Percentiles rank a stretch among this genome's conserved stretches.
These are phyloP conservation scores for Rugosomyces carneus DNA, from an alignment of 1,284 basidiomycete species.

Conservation along the genomic window DNA sequence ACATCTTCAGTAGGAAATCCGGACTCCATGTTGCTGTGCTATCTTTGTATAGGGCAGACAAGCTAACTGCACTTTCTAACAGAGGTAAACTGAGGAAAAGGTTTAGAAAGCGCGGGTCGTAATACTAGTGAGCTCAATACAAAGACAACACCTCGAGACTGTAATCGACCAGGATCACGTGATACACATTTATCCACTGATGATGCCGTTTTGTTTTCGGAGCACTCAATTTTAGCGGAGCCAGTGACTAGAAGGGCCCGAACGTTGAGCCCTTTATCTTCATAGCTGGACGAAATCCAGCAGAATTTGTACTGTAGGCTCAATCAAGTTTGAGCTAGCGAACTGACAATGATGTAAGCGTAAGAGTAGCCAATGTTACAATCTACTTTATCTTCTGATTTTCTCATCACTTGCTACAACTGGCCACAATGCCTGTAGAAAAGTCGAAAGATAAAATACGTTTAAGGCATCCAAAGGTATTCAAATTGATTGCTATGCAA, in stretches of 20 bases:
- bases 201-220: too few species aligned
- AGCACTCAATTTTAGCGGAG: too few species aligned
- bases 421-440: conserved; percentile 43
- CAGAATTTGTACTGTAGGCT: too few species aligned
- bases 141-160: background rate
- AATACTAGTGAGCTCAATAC: background rate
- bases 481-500: background rate
- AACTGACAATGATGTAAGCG: background rate
- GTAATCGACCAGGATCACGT: conserved; percentile 8
- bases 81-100: background rate
- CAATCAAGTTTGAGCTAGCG: too few species aligned
- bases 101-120: background rate
- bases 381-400: background rate
- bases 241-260: too few species aligned
- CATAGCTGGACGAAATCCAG: too few species aligned
- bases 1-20: conserved; percentile 35
- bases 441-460: conserved; percentile 33
- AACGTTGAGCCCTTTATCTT: too few species aligned
- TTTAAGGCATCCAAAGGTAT: conserved; percentile 50
- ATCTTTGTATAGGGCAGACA: background rate
- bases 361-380: background rate
- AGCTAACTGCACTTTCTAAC: background rate
- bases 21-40: conserved; percentile 45
- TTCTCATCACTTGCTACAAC: background rate
- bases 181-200: background rate